phyloP scores from a whole-genome alignment of 805 yeast species.

The Monosporozyma unispora region DNA sequence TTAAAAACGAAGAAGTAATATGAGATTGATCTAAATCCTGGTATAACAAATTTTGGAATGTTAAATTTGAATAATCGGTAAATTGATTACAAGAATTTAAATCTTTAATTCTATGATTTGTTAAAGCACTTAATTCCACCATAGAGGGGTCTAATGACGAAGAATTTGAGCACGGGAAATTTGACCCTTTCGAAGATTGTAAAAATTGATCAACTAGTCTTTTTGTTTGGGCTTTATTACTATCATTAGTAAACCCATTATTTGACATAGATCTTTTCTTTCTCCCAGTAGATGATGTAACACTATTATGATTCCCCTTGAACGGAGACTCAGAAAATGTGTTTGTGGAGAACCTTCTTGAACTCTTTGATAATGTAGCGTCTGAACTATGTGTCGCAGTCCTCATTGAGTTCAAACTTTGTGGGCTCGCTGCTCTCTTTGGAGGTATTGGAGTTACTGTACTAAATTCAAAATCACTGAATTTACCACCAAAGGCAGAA shows the following conservation, averaged over 20 bases:
- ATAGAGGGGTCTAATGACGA: neutral
- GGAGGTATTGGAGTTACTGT: neutral
- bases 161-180: neutral
- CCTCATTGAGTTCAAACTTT: neutral
- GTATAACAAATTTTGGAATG: slow-evolving; percentile 3
- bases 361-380: neutral
- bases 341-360: neutral
- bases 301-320: neutral
- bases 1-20: neutral
- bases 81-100: neutral
- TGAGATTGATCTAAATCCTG: slow-evolving; percentile 4
- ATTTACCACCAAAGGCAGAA: slow-evolving; percentile 8
- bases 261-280: slow-evolving; percentile 1
- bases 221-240: slow-evolving; percentile 3
- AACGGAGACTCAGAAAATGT: neutral
- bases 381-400: neutral
- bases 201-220: slow-evolving; percentile 8
- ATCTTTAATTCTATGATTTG: neutral
- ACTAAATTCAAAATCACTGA: slow-evolving; percentile 9
- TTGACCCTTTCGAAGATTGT: neutral
- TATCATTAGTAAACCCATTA: neutral
- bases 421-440: neutral
- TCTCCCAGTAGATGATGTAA: neutral
- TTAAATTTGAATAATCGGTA: neutral
- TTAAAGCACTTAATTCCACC: neutral